Percentiles rank a stretch among this genome's conserved stretches.
Evolutionary conservation across 306 rosid species (phyloP).

Genomic region (Lupinus albus): DNA sequence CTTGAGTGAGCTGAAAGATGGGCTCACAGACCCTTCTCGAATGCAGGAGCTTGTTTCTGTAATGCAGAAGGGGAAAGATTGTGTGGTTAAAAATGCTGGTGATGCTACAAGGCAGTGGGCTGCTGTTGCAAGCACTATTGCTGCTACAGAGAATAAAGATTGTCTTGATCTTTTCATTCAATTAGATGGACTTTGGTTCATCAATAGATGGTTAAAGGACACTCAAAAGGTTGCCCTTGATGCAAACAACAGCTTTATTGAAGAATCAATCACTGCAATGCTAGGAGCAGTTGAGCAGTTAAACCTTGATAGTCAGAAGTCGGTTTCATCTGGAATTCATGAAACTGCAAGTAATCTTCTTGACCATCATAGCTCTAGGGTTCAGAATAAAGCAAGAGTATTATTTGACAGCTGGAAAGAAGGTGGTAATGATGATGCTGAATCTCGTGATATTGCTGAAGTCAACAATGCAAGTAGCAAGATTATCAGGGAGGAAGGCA

Average conservation of each 20-base stretch:
- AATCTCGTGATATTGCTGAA: conserved; percentile 42
- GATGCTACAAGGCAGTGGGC: conserved; percentile 96
- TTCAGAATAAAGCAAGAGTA: conserved; percentile 66
- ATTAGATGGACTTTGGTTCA: conserved; percentile 76
- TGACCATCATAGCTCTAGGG: conserved; percentile 66
- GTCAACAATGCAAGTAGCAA: conserved; percentile 48
- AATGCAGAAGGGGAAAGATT: conserved; percentile 81
- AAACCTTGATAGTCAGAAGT: conserved; percentile 62
- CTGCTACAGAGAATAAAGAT: conserved; percentile 92
- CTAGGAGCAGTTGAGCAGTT: conserved; percentile 80
- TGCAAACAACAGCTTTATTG: conserved; percentile 63
- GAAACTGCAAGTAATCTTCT: conserved; percentile 67
- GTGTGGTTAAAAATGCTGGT: conserved; percentile 66
- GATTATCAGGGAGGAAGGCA: conserved; percentile 49
- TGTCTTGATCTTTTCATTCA: conserved; percentile 93
- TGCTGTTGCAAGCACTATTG: conserved; percentile 93
- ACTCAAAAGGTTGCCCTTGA: conserved; percentile 59
- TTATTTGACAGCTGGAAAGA: conserved; percentile 76
- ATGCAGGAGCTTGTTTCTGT: conserved; percentile 81
- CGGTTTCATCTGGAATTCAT: conserved; percentile 73
- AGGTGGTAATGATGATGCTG: conserved; percentile 51
- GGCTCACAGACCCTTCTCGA: conserved; percentile 87
- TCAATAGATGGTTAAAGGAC: conserved; percentile 83
- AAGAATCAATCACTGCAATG: conserved; percentile 78
- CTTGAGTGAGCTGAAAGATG: conserved; percentile 96